These are phyloP conservation scores for Fusarium clavum DNA, from an alignment of 2,329 filamentous ascomycete genomes.

Conservation along the genomic window DNA sequence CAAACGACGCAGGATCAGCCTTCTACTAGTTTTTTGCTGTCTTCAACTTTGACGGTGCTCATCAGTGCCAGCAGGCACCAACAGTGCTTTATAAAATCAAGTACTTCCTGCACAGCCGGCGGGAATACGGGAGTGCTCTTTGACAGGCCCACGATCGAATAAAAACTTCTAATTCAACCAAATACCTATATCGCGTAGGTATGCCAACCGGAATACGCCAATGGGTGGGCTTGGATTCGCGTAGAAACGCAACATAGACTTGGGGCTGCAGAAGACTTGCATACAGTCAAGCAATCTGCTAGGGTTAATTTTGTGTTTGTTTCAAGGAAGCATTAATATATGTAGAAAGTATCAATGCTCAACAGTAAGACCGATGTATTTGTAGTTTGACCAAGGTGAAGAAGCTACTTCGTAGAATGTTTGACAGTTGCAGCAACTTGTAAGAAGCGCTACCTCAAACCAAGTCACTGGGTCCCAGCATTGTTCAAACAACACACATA, in stretches of 20 bases:
- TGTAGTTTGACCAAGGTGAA: not conserved
- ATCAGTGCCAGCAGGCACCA: not conserved
- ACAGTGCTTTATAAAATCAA: not conserved
- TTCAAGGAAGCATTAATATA: not conserved
- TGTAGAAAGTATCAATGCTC: not conserved
- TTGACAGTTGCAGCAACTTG: constrained; percentile 5
- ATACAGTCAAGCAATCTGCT: not conserved
- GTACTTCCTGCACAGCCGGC: not conserved
- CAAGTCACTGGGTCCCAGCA: not conserved
- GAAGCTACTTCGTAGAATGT: not conserved
- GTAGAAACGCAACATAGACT: not conserved
- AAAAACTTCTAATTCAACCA: not conserved
- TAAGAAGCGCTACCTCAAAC: not conserved
- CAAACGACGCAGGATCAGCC: not conserved
- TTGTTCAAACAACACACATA: not conserved
- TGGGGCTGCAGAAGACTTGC: not conserved
- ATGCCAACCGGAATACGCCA: not conserved
- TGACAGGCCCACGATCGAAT: not conserved
- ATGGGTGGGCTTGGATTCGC: not conserved
- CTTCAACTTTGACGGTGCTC: not conserved
- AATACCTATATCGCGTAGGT: not conserved
- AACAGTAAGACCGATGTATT: not conserved
- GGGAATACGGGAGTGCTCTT: not conserved
- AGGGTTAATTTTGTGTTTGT: not conserved
- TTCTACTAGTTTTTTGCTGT: not conserved